Conservation (phyloP, 371 early-diverging fungal genomes). For the Mortierella sp. region DNA sequence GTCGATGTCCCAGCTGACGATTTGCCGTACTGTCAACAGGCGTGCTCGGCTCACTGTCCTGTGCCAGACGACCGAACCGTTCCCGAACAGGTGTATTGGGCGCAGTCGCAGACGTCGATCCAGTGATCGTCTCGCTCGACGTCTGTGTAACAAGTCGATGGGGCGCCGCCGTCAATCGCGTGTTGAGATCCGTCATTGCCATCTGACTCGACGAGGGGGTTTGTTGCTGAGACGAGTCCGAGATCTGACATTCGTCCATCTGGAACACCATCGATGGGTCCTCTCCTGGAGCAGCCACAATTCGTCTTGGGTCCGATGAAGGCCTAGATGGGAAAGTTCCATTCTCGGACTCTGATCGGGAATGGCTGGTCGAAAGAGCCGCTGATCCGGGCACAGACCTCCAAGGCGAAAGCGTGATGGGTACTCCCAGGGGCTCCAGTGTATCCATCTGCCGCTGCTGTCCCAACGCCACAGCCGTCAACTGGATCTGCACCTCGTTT, state of each 20-base stretch:
- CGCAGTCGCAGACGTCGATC: conserved; percentile 21
- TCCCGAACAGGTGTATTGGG: conserved; percentile 28
- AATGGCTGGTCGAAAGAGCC: conserved; percentile 30
- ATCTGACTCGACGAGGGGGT: conserved; percentile 24
- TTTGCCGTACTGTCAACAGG: conserved; percentile 5
- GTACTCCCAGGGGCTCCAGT: conserved; percentile 44
- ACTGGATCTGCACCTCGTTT: conserved; percentile 70
- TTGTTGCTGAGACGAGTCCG: conserved; percentile 26
- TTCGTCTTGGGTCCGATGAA: conserved; percentile 9
- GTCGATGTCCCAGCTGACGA: background rate
- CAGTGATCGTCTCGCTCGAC: conserved; percentile 10
- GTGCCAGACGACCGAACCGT: conserved; percentile 9
- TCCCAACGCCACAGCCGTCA: conserved; percentile 70
- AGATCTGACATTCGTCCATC: conserved; percentile 48
- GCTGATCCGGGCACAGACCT: conserved; percentile 46
- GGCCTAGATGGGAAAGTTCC: background rate
- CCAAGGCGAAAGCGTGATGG: conserved; percentile 45
- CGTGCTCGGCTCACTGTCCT: conserved; percentile 27
- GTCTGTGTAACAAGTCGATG: background rate
- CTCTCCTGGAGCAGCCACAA: conserved; percentile 24
- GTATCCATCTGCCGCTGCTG: conserved; percentile 40
- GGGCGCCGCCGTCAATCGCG: background rate
- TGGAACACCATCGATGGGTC: conserved; percentile 50
- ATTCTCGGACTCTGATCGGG: conserved; percentile 46
- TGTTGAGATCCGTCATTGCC: conserved; percentile 6